These are phyloP conservation scores for Erythrobasidium hasegawianum DNA, from an alignment of 1,284 basidiomycete genomes.

Conservation along the genomic window DNA sequence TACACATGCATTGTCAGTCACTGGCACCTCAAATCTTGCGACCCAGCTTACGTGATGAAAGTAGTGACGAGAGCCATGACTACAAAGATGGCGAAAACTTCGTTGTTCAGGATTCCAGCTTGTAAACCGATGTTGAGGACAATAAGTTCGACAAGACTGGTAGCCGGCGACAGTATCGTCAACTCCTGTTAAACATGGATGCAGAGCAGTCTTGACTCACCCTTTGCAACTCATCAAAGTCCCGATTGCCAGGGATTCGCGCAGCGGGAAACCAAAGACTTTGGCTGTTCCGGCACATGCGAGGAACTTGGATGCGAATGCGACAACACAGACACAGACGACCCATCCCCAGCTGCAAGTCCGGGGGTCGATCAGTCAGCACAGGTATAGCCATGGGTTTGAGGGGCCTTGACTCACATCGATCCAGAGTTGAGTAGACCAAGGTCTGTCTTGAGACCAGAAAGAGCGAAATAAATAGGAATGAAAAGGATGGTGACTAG, in stretches of 20 bases:
- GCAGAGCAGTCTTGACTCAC: too few species aligned
- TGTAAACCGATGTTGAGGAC: conserved; percentile 84
- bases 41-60: conserved; percentile 44
- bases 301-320: conserved; percentile 71
- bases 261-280: conserved; percentile 63
- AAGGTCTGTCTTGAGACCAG: conserved; percentile 63
- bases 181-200: too few species aligned
- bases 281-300: conserved; percentile 65
- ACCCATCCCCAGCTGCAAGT: conserved; percentile 74
- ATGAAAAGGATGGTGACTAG: conserved; percentile 62
- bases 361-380: too few species aligned
- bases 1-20: too few species aligned
- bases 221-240: conserved; percentile 92
- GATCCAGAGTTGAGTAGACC: conserved; percentile 65
- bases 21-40: too few species aligned
- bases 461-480: conserved; percentile 57
- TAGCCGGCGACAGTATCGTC: too few species aligned
- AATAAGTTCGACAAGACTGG: conserved; percentile 67
- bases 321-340: conserved; percentile 71
- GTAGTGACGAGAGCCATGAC: conserved; percentile 49
- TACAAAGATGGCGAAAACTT: conserved; percentile 71
- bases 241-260: conserved; percentile 81
- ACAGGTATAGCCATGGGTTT: too few species aligned
- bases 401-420: too few species aligned
- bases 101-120: conserved; percentile 69